These are phyloP conservation scores for Cryptococcus sp. DNA, from an alignment of 1,284 basidiomycete species.

Conservation along the genomic window DNA sequence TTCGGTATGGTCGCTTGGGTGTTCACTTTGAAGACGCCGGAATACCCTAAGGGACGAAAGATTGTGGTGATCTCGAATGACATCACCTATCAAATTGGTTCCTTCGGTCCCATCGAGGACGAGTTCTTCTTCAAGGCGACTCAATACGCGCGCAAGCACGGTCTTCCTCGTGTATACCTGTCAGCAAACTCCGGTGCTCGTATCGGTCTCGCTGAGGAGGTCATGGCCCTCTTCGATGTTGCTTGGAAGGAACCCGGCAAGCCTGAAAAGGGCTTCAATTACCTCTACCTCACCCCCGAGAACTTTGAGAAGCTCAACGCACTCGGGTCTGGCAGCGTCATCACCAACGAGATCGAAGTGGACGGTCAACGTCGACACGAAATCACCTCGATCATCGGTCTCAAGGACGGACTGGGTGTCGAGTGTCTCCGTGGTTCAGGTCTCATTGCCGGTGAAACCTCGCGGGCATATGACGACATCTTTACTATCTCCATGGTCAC, in stretches of 20 bases:
- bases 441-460: constrained; percentile 98
- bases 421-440: constrained; percentile 95
- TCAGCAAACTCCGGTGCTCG: constrained; percentile 98
- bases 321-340: constrained; percentile 75
- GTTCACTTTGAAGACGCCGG: constrained; percentile 89
- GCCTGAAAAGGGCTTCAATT: constrained; percentile 94
- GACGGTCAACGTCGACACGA: constrained; percentile 85
- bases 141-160: constrained; percentile 83
- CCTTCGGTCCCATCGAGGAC: constrained; percentile 94
- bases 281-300: constrained; percentile 90
- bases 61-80: constrained; percentile 95
- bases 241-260: constrained; percentile 81
- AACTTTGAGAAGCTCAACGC: constrained; percentile 80
- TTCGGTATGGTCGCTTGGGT: constrained; percentile 99
- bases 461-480: constrained; percentile 96
- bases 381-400: constrained; percentile 94
- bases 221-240: constrained; percentile 82
- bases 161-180: constrained; percentile 92
- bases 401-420: constrained; percentile 96
- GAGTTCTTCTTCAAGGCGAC: constrained; percentile 95
- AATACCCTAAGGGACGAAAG: constrained; percentile 85
- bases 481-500: constrained; percentile 99
- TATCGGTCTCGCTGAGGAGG: constrained; percentile 93
- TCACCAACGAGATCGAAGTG: constrained; percentile 80
- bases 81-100: constrained; percentile 98